Percentiles rank a stretch among this genome's conserved stretches.
Evolutionary conservation across 2,329 filamentous ascomycete genomes (phyloP).

Genomic region (Corynespora cassiicola): DNA sequence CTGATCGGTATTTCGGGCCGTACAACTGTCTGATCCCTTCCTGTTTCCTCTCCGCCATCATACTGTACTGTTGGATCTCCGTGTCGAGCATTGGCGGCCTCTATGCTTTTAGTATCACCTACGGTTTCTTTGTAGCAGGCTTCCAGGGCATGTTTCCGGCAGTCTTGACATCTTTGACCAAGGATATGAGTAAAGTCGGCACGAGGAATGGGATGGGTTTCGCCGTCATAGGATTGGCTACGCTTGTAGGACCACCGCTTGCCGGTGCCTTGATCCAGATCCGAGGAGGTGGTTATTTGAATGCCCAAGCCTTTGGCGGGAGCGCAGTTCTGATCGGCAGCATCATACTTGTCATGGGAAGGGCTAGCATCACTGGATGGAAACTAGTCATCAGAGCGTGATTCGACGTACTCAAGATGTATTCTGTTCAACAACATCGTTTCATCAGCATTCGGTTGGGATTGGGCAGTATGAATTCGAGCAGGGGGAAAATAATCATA

Average conservation of each 20-base stretch:
- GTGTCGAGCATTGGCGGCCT: constrained; percentile 50
- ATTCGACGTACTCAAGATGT: no score
- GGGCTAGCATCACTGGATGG: constrained; percentile 38
- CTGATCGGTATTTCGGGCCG: constrained; percentile 60
- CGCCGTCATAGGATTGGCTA: constrained; percentile 52
- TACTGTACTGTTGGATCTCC: constrained; percentile 64
- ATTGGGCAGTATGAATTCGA: no score
- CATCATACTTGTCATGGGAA: constrained; percentile 33
- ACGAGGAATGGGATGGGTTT: constrained; percentile 58
- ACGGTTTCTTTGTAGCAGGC: constrained; percentile 53
- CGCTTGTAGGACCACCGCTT: constrained; percentile 54
- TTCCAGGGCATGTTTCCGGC: constrained; percentile 56
- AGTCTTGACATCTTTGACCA: constrained; percentile 51
- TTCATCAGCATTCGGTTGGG: no score
- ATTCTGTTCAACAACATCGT: no score
- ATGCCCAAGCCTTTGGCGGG: constrained; percentile 52
- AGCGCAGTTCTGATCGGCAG: constrained; percentile 36
- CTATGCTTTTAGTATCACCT: constrained; percentile 53
- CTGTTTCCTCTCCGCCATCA: constrained; percentile 52
- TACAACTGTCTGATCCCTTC: constrained; percentile 64
- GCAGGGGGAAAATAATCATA: no score
- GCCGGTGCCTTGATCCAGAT: constrained; percentile 54
- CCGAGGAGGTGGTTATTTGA: constrained; percentile 49
- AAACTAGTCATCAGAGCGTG: constrained; percentile 31
- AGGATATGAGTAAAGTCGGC: constrained; percentile 55